Evolutionary conservation across 495 filamentous ascomycete species (phyloP), one percentile per base, ranked within the genome.

Genomic region (Hypomontagnella submonticulosa): DNA sequence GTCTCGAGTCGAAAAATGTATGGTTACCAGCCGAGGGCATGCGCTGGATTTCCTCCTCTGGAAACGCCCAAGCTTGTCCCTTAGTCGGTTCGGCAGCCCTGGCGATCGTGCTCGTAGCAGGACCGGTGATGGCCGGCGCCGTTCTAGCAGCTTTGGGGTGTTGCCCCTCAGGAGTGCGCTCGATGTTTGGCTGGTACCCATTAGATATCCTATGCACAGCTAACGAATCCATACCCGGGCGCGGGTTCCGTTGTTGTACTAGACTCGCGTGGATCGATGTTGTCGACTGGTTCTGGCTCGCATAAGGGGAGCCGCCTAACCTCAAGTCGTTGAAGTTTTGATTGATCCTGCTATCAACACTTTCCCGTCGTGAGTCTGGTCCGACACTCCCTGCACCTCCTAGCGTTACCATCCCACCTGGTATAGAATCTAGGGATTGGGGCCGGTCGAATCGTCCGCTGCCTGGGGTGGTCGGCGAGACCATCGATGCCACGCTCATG

Each of bases 11-110:
- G 19, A 83, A 83, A 46, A 83, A 78, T 15, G 83, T 88, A 8
- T 84, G 84, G 18, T 79, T 81, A 0, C 81, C 73, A 33, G 71
- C 52, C 3, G 80, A 77, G 2, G 80, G 79, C 34, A 79, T 37
- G 38, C 75, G 66, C 37, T 80, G 76, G 4, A 88, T 85, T 42
- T 90, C 89, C 27, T 91, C 89, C 67, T 92, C 90, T 0, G 90
- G 90, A 70, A 93, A 92, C 34, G 90, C 90, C 79, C 91, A 93
- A 0, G 90, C 88, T 71, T 92, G 88, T 75, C 90, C 90, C 62
- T 90, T 91, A 12, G 89, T 92, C 7, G 90, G 90, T 50, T 91
- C 88, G 52, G 90, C 89, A 3, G 90, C 90, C 58, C 90, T 88
- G 59, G 91, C 91, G 67, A 92, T 90, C 44, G 87, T 88, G 41